These are phyloP conservation scores for Ascochyta pisi DNA, from an alignment of 2,329 filamentous ascomycete species.

Conservation along the genomic window DNA sequence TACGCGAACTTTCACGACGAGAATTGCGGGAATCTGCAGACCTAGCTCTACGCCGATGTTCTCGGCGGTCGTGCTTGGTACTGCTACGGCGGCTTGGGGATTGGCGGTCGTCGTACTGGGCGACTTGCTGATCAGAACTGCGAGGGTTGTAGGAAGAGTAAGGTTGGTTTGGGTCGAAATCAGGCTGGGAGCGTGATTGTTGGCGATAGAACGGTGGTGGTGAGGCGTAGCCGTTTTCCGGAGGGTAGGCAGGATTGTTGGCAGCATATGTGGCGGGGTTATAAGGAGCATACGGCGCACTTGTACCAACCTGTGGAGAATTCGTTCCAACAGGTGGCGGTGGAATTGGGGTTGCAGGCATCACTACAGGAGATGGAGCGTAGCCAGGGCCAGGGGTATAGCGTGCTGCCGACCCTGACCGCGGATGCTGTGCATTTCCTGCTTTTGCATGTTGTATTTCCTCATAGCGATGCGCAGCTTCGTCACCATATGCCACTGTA, in stretches of 20 bases:
- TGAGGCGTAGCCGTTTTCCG: conserved; percentile 34
- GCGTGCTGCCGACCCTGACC: conserved; percentile 34
- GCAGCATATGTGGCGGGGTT: conserved; percentile 41
- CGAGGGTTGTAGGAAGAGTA: conserved; percentile 27
- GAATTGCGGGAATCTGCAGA: conserved; percentile 46
- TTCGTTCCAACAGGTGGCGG: conserved; percentile 33
- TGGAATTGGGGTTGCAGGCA: conserved; percentile 25
- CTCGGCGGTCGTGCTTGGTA: conserved; percentile 37
- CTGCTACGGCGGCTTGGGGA: conserved; percentile 38
- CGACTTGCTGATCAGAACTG: conserved; percentile 25
- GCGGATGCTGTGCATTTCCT: conserved; percentile 11
- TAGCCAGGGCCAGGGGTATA: conserved; percentile 45
- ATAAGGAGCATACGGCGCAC: conserved; percentile 35
- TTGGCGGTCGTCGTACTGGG: conserved; percentile 28
- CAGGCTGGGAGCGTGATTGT: conserved; percentile 45
- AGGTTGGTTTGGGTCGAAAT: conserved; percentile 25
- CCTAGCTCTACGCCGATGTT: conserved; percentile 43
- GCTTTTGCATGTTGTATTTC: conserved; percentile 14
- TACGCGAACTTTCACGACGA: conserved; percentile 39
- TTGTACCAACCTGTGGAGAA: conserved; percentile 9
- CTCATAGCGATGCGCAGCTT: conserved; percentile 14
- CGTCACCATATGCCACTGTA: conserved; percentile 15
- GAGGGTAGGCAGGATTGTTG: conserved; percentile 25
- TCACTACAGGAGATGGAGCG: conserved; percentile 37
- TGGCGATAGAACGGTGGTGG: conserved; percentile 47